These are phyloP conservation scores for Scalesia atractyloides DNA, from an alignment of 129 eudicot genomes.

Conservation along the genomic window DNA sequence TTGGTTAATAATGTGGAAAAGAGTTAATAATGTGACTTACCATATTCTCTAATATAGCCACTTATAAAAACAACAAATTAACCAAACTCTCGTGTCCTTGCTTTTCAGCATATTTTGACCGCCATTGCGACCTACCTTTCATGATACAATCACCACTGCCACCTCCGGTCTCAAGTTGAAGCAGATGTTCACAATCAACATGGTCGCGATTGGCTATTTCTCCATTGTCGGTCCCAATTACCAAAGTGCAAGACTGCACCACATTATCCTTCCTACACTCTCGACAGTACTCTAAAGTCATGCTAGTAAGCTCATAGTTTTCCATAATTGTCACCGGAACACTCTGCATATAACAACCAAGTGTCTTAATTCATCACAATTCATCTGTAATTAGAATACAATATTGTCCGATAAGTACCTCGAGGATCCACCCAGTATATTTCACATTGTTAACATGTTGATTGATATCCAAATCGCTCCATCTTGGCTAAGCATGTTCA, in stretches of 20 bases:
- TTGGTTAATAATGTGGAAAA: not conserved
- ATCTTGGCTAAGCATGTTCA: conserved; percentile 47
- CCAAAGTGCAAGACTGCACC: conserved; percentile 62
- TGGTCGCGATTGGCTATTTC: conserved; percentile 29
- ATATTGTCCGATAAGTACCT: conserved; percentile 42
- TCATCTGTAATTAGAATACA: not conserved
- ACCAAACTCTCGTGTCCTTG: conserved; percentile 15
- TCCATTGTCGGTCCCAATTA: conserved; percentile 29
- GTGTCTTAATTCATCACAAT: not conserved
- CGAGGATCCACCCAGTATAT: conserved; percentile 78
- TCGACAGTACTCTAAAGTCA: conserved; percentile 68
- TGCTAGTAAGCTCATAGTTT: conserved; percentile 67
- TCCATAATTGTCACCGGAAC: conserved; percentile 64
- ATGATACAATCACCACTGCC: conserved; percentile 43
- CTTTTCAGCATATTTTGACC: conserved; percentile 48
- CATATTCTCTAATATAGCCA: not conserved
- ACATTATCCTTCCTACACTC: conserved; percentile 75
- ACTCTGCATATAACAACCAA: conserved; percentile 43
- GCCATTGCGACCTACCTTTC: conserved; percentile 72
- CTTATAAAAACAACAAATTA: not conserved
- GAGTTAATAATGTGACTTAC: not conserved
- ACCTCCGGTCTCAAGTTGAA: conserved; percentile 63
- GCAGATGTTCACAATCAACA: conserved; percentile 78
- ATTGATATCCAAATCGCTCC: conserved; percentile 79
- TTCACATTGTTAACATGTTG: conserved; percentile 88